Base-by-base conservation (phyloP, 176 grass and related monocot genomes). In the Neostapfia colusana region DNA sequence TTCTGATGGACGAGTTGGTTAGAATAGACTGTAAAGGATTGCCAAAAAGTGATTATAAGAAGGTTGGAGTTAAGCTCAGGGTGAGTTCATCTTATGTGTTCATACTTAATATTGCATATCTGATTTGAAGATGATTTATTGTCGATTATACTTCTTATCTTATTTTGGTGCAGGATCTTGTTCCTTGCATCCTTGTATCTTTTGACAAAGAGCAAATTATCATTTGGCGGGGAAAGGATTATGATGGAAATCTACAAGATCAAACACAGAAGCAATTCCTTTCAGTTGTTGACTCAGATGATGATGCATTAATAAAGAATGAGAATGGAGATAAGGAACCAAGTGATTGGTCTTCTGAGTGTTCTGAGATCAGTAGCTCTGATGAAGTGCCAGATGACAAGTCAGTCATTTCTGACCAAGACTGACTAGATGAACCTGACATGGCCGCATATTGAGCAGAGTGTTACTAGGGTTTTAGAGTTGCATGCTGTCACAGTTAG, bases 1-100 rank as follows among this genome's bases (percentile, higher is more conserved):
- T 98, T 83, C 34, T 85, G 82, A 55, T 73, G 39, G 86, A 85
- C 56, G 89, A 98, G 55, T 28, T 98, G 25, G 89, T 88, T 12
- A 85, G 91, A 14, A 86, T 98, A 75, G 95, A 98, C 68, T 98
- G 91, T 51, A 85, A 91, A 45, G 84, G 89, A 49, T 82, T 94
- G 63, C 89, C 85, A 45, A 88, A 85, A 56, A 92, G 91, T 68
- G 91, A 98, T 68, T 98, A 91, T 73, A 82, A 76, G 77, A 98
- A 98, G 87, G 90, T 94, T 53, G 95, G 95, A 20, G 95, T 98
- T 21, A 98, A 98, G 72, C 89, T 98, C 14, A 93, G 84, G 82
- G 91, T 98, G 86, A 73, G 90, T 78, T 25, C 79, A 26, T 82
- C 16, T 3, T 79, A 50, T 48, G 36, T 13, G 14, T 0, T 24